phyloP scores from a whole-genome alignment of 805 yeast genomes.

The Ogataea neopini region DNA sequence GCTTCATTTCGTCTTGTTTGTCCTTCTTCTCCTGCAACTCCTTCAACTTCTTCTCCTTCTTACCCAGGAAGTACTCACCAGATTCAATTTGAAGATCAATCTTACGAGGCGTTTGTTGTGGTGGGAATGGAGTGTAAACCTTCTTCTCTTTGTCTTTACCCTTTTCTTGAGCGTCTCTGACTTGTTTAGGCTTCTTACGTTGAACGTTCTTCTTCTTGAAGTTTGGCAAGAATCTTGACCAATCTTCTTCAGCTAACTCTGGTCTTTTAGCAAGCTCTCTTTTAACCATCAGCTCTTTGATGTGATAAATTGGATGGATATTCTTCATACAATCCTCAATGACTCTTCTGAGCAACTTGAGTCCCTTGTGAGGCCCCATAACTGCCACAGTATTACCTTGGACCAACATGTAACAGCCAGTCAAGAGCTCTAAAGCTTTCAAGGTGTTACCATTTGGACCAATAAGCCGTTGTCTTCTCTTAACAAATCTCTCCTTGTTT shows the following conservation, averaged over 20 bases:
- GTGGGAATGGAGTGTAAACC: conserved; percentile 98
- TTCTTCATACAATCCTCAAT: conserved; percentile 98
- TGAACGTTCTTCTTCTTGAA: conserved; percentile 96
- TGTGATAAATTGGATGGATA: conserved; percentile 96
- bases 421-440: conserved; percentile 90
- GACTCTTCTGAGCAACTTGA: conserved; percentile 88
- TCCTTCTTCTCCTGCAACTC: conserved; percentile 75
- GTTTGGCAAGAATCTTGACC: conserved; percentile 95
- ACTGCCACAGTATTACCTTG: conserved; percentile 97
- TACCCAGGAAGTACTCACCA: conserved; percentile 95
- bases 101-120: conserved; percentile 95
- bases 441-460: conserved; percentile 97
- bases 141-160: conserved; percentile 54
- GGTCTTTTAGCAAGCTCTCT: conserved; percentile 94
- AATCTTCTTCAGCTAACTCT: conserved; percentile 91
- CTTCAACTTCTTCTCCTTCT: conserved; percentile 74
- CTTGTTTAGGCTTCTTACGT: conserved; percentile 79
- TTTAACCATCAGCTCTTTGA: conserved; percentile 96
- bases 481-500: conserved; percentile 90
- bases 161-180: conserved; percentile 48
- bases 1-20: conserved; percentile 71
- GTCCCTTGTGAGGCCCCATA: conserved; percentile 95
- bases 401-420: conserved; percentile 93
- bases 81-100: conserved; percentile 95
- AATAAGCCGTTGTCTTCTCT: conserved; percentile 92